A percentile compares a stretch with the other conserved stretches of the same genome.
Evolutionary conservation across 202 grass and related monocot genomes (phyloP).

Genomic region (Brachypodium distachyon): DNA sequence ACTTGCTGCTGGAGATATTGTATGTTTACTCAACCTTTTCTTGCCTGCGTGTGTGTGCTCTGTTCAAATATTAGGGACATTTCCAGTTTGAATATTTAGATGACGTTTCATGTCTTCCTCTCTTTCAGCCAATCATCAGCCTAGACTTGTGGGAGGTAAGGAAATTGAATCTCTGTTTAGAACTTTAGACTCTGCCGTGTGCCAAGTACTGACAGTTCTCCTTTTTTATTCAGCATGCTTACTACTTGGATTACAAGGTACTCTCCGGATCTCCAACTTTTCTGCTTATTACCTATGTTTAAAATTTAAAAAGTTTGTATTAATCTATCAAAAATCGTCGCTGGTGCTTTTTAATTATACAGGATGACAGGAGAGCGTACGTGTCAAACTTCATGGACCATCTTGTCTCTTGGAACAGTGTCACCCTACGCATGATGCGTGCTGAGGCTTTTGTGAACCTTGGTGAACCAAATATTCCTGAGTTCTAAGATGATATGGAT

Average conservation of each 20-base stretch:
- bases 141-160: conserved; percentile 98
- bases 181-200: conserved; percentile 9
- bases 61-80: not conserved
- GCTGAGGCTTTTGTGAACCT: conserved; percentile 96
- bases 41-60: not conserved
- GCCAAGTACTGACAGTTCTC: conserved; percentile 24
- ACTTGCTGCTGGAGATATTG: conserved; percentile 80
- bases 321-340: not conserved
- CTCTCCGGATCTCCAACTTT: not conserved
- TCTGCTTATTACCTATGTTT: not conserved
- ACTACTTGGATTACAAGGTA: conserved; percentile 97
- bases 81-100: not conserved
- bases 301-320: not conserved
- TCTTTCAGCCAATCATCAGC: conserved; percentile 73
- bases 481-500: conserved; percentile 21
- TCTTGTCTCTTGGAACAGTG: conserved; percentile 80
- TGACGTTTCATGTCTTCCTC: conserved; percentile 21
- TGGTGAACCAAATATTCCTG: conserved; percentile 86
- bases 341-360: conserved; percentile 5
- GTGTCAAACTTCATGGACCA: conserved; percentile 75
- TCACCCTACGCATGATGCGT: conserved; percentile 71
- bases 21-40: conserved; percentile 39
- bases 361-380: conserved; percentile 75
- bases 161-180: not conserved
- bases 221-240: conserved; percentile 69